Evolutionary conservation across 495 filamentous ascomycete genomes (phyloP).

Genomic region (Sphaerosporella brunnea): DNA sequence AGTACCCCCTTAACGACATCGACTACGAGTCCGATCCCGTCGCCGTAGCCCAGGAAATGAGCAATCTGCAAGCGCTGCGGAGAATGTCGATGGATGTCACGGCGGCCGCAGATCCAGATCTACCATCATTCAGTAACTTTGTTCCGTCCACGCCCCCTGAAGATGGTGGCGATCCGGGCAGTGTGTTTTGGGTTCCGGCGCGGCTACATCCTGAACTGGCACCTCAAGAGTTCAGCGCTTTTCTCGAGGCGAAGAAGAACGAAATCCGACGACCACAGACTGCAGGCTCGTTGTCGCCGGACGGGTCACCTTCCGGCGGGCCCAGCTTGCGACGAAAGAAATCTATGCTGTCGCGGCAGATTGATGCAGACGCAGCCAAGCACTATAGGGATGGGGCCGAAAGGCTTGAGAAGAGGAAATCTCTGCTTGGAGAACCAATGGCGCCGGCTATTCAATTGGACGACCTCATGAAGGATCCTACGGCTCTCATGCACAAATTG

Average conservation of each 20-base stretch:
- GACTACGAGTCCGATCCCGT: slow-evolving; percentile 81
- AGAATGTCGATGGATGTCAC: slow-evolving; percentile 98
- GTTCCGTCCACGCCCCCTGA: slow-evolving; percentile 42
- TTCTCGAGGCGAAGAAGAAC: slow-evolving; percentile 80
- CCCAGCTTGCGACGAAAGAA: slow-evolving; percentile 66
- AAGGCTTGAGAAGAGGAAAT: slow-evolving; percentile 56
- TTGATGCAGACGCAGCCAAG: slow-evolving; percentile 52
- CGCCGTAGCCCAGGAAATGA: slow-evolving; percentile 85
- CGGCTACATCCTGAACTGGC: slow-evolving; percentile 87
- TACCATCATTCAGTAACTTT: slow-evolving; percentile 59
- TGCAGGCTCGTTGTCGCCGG: slow-evolving; percentile 43
- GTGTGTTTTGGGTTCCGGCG: slow-evolving; percentile 90
- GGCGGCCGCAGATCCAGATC: slow-evolving; percentile 74
- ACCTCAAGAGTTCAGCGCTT: slow-evolving; percentile 90
- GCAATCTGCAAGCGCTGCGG: slow-evolving; percentile 83
- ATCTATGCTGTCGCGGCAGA: slow-evolving; percentile 86
- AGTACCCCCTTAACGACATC: slow-evolving; percentile 77
- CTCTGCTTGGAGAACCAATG: slow-evolving; percentile 33
- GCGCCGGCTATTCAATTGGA: slow-evolving; percentile 43
- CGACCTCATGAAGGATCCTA: slow-evolving; percentile 65
- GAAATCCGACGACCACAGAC: slow-evolving; percentile 43
- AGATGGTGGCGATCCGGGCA: slow-evolving; percentile 68
- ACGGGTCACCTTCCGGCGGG: slow-evolving; percentile 34
- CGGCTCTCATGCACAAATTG: slow-evolving; percentile 47
- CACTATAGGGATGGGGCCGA: slow-evolving; percentile 80